Percentiles rank a stretch among this genome's conserved stretches.
phyloP scores from a whole-genome alignment of 345 rosid species.

The Rhodomyrtus tomentosa region DNA sequence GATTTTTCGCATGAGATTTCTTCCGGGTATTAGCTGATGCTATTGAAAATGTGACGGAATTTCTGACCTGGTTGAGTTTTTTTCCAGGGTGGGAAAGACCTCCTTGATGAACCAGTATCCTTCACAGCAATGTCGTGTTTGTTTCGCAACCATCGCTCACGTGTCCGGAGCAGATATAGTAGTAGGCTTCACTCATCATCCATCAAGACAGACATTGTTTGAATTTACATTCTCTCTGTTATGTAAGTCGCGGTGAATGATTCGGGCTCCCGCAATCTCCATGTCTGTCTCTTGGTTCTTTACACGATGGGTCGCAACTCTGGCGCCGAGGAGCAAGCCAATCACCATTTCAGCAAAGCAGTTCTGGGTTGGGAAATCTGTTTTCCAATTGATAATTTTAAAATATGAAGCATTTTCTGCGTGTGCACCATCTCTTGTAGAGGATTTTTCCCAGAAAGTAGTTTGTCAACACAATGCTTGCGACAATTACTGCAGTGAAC shows the following conservation, averaged over 20 bases:
- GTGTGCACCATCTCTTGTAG: not conserved
- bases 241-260: not conserved
- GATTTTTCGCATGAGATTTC: not conserved
- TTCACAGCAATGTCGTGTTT: not conserved
- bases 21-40: not conserved
- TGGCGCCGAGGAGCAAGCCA: not conserved
- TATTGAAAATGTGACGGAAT: not conserved
- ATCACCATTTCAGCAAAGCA: not conserved
- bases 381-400: not conserved
- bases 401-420: not conserved
- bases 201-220: not conserved
- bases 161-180: not conserved
- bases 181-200: not conserved
- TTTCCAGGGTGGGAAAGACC: constrained; percentile 84
- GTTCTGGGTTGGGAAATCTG: not conserved
- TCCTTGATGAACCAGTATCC: constrained; percentile 95
- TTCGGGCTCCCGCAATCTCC: not conserved
- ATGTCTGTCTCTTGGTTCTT: not conserved
- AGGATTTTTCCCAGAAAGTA: not conserved
- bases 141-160: not conserved
- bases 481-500: not conserved
- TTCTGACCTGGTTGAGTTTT: not conserved
- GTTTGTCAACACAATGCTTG: not conserved
- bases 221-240: not conserved
- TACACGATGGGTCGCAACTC: not conserved